Evolutionary conservation across 805 yeast species (phyloP).

Genomic region (Ogataea wickerhamii): DNA sequence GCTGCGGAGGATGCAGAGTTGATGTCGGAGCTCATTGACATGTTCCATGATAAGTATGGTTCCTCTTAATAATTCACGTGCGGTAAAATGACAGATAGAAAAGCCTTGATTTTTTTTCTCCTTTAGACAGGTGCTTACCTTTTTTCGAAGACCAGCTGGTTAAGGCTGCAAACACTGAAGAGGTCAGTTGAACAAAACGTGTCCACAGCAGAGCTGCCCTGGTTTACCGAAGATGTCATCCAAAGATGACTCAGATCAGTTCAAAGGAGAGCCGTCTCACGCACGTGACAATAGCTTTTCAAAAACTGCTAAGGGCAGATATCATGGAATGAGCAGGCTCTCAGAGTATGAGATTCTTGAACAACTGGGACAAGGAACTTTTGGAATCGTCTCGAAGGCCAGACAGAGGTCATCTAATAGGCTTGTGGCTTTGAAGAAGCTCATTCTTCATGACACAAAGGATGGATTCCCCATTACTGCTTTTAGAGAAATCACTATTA

Average conservation of each 20-base stretch:
- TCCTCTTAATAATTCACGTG: no score
- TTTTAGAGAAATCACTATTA: conserved; percentile 80
- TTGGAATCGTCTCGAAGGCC: conserved; percentile 87
- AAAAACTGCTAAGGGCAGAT: conserved; percentile 9
- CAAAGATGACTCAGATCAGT: no score
- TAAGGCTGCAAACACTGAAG: no score
- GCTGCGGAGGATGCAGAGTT: conserved; percentile 4
- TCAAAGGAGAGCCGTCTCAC: no score
- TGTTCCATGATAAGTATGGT: not conserved
- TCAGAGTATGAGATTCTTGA: conserved; percentile 32
- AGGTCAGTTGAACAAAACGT: no score
- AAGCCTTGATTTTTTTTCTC: no score
- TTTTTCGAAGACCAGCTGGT: no score
- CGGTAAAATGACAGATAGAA: no score
- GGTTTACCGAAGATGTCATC: no score
- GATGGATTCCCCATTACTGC: conserved; percentile 94
- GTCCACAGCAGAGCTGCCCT: no score
- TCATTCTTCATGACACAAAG: conserved; percentile 71
- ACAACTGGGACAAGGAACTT: conserved; percentile 79
- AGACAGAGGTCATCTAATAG: conserved; percentile 47
- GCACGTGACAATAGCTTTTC: no score
- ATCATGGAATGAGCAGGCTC: conserved; percentile 30
- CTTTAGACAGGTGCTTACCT: no score
- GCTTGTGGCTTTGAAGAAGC: conserved; percentile 82
- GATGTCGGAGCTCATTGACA: not conserved